Conservation (phyloP, 2,329 filamentous ascomycete genomes). For the Juglanconis oblonga region DNA sequence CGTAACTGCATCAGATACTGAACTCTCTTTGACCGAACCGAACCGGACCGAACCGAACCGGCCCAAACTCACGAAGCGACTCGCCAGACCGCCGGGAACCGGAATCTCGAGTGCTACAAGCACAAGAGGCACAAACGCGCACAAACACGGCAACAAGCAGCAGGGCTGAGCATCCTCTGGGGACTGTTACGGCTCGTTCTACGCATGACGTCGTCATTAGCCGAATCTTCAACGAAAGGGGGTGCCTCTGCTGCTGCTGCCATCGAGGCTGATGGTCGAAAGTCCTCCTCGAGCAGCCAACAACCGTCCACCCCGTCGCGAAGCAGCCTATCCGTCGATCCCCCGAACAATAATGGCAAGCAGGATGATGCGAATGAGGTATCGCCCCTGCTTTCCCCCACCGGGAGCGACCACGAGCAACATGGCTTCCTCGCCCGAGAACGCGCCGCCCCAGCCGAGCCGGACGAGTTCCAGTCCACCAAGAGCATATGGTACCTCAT, state of each 20-base stretch:
- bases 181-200: not conserved
- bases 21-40: too few species aligned
- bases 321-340: slow-evolving; percentile 23
- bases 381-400: slow-evolving; percentile 48
- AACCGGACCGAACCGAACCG: too few species aligned
- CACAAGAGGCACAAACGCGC: not conserved
- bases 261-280: slow-evolving; percentile 21
- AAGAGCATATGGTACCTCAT: slow-evolving; percentile 86
- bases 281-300: slow-evolving; percentile 16
- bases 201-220: slow-evolving; percentile 41
- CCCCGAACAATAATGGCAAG: slow-evolving; percentile 22
- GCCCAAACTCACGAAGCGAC: not conserved
- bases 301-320: slow-evolving; percentile 18
- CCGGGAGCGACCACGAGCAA: slow-evolving; percentile 28
- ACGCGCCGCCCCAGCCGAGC: slow-evolving; percentile 27
- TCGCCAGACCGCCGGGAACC: not conserved
- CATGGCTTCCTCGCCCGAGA: slow-evolving; percentile 32
- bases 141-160: not conserved
- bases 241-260: slow-evolving; percentile 22
- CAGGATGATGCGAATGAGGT: slow-evolving; percentile 35
- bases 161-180: not conserved
- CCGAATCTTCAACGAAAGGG: slow-evolving; percentile 25
- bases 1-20: too few species aligned
- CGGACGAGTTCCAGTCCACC: slow-evolving; percentile 56
- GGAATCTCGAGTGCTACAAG: not conserved